Base-by-base conservation (phyloP, 1,139 yeast genomes). In the Suhomyces bribrorum region DNA sequence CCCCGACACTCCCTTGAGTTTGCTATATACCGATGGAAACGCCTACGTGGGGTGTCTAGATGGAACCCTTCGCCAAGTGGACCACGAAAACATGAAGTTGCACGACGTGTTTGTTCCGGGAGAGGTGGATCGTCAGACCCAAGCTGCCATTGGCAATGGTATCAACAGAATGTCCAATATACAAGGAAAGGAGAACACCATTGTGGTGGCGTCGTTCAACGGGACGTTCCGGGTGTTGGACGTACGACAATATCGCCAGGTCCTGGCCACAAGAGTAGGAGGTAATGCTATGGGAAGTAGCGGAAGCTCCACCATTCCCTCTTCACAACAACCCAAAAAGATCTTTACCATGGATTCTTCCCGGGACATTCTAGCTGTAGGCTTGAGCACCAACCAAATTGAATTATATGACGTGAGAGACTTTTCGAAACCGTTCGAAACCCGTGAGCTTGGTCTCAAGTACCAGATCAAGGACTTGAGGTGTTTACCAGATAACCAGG, bases 391-490 rank as follows among this genome's bases (percentile, higher is more conserved):
- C 16, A 68, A 84, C 34, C 56, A 64, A 15, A 73, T 84, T 7
- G 77, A 81, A 44, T 63, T 82, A 8, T 86, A 74, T 62, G 95
- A 80, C 51, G 60, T 71, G 18, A 62, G 83, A 34, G 69, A 69
- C 36, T 56, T 71, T 44, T 49, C 49, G 2, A 52, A 49, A 16
- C 86, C 84, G 0, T 42, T 72, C 26, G 79, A 75, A 47, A 59
- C 66, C 7, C 66, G 88, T 31, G 88, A 85, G 43, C 77, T 86
- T 35, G 90, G 95, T 0, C 70, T 88, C 39, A 80, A 82, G 50
- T 81, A 79, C 53, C 94, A 86, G 57, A 80, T 87, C 2, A 68
- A 82, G 34, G 79, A 79, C 27, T 53, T 88, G 18, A 70, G 72
- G 45, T 69, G 83, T 36, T 72, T 81, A 47, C 86, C 88, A 0